Conservation (phyloP, 805 yeast species). For the Peterozyma toletana region DNA sequence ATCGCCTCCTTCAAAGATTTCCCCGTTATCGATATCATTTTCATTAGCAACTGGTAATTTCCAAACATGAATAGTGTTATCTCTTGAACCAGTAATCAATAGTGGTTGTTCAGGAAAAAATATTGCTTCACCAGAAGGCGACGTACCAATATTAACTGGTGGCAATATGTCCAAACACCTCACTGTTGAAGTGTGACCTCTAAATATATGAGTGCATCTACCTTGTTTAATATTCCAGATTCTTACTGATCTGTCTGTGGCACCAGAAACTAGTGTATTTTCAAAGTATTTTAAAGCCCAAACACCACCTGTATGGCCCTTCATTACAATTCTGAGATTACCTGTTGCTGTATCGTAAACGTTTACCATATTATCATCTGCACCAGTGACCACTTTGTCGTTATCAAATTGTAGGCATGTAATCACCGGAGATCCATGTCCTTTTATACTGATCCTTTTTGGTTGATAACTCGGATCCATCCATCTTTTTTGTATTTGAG, state of each 20-base stretch:
- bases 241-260: slow-evolving; percentile 90
- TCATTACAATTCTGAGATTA: slow-evolving; percentile 46
- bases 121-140: slow-evolving; percentile 48
- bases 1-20: slow-evolving; percentile 29
- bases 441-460: slow-evolving; percentile 53
- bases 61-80: slow-evolving; percentile 76
- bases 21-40: slow-evolving; percentile 27
- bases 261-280: slow-evolving; percentile 82
- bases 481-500: slow-evolving; percentile 66
- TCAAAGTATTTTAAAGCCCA: slow-evolving; percentile 93
- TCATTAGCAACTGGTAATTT: slow-evolving; percentile 46
- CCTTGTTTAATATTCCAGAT: slow-evolving; percentile 88
- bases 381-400: slow-evolving; percentile 85
- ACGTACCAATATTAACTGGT: slow-evolving; percentile 57
- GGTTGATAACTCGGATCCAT: slow-evolving; percentile 68
- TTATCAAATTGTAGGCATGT: slow-evolving; percentile 93
- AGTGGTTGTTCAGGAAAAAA: slow-evolving; percentile 58
- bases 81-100: slow-evolving; percentile 82
- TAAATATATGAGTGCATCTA: slow-evolving; percentile 82
- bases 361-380: slow-evolving; percentile 78
- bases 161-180: slow-evolving; percentile 81
- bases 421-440: slow-evolving; percentile 71
- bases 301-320: slow-evolving; percentile 96
- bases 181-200: slow-evolving; percentile 90
- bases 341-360: slow-evolving; percentile 78